Percentiles rank a stretch among this genome's conserved stretches.
These are phyloP conservation scores for Phytophthora syringae DNA, from an alignment of 352 stramenopile genomes.

Conservation along the genomic window DNA sequence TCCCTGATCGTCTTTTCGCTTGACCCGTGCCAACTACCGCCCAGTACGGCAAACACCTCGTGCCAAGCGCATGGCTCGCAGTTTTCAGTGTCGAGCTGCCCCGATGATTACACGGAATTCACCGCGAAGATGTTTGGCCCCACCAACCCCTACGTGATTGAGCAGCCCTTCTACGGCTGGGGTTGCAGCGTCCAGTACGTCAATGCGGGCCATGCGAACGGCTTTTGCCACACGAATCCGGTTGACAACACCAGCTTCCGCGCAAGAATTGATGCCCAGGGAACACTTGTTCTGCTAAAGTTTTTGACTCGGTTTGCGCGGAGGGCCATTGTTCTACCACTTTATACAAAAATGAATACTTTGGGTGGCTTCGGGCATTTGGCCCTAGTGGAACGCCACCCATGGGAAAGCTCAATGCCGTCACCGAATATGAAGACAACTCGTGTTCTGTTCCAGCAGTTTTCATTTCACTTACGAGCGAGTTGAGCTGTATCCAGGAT, in stretches of 20 bases:
- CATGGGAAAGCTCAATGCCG: not conserved
- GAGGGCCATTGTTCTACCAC: not conserved
- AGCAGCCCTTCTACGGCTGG: not conserved
- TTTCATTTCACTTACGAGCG: not conserved
- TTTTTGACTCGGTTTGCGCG: not conserved
- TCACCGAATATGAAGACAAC: slow-evolving; percentile 1
- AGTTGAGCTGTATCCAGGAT: slow-evolving; percentile 2
- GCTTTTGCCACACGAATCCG: slow-evolving; percentile 7
- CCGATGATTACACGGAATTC: not conserved
- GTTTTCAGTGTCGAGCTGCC: not conserved
- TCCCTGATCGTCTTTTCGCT: not conserved
- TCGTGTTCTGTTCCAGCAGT: not conserved
- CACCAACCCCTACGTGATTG: not conserved
- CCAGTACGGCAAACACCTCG: not conserved
- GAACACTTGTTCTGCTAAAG: not conserved
- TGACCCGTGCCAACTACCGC: not conserved
- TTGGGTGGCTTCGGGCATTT: not conserved
- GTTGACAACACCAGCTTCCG: slow-evolving; percentile 5
- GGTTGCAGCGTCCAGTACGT: not conserved
- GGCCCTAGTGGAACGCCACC: not conserved
- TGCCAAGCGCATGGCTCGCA: not conserved
- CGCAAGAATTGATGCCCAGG: not conserved
- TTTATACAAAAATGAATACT: not conserved
- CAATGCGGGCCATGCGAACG: not conserved
- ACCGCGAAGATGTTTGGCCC: not conserved